Evolutionary conservation across 768 basidiomycete species (phyloP).

Genomic region (Paxillus involutus): DNA sequence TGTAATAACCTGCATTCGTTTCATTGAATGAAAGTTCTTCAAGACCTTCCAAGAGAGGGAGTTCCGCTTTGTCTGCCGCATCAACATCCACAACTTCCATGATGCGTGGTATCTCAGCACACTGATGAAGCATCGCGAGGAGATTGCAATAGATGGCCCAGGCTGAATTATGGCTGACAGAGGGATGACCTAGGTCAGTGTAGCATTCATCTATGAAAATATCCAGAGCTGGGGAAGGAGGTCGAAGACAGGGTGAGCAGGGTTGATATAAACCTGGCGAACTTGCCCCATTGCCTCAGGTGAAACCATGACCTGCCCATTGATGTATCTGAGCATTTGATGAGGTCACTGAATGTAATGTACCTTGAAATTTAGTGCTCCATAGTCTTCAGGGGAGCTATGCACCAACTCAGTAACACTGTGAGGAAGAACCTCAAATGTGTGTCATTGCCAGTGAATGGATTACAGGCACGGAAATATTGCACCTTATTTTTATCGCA

Average conservation of each 20-base stretch:
- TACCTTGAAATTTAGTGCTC: slow-evolving; percentile 36
- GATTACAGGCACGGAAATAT: too few species aligned
- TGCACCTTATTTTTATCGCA: slow-evolving; percentile 1
- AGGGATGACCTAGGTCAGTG: slow-evolving; percentile 20
- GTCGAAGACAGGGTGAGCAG: slow-evolving; percentile 34
- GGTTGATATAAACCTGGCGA: slow-evolving; percentile 29
- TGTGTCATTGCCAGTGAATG: too few species aligned
- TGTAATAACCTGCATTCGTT: too few species aligned
- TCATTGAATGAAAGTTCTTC: too few species aligned
- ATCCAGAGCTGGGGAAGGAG: slow-evolving; percentile 34
- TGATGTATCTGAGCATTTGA: too few species aligned
- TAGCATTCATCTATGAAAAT: slow-evolving; percentile 19
- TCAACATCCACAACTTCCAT: too few species aligned
- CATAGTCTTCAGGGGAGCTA: slow-evolving; percentile 26
- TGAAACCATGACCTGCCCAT: slow-evolving; percentile 17
- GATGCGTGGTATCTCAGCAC: too few species aligned
- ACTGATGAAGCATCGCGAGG: background rate
- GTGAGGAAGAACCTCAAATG: slow-evolving; percentile 30
- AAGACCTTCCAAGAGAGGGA: too few species aligned
- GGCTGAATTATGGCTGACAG: slow-evolving; percentile 16
- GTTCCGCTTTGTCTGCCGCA: too few species aligned
- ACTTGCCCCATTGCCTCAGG: slow-evolving; percentile 18
- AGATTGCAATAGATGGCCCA: slow-evolving; percentile 20
- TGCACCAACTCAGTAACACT: slow-evolving; percentile 38
- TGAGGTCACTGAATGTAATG: background rate